Evolutionary conservation across 257 asterid genomes (phyloP).

Genomic region (Prunella vulgaris): DNA sequence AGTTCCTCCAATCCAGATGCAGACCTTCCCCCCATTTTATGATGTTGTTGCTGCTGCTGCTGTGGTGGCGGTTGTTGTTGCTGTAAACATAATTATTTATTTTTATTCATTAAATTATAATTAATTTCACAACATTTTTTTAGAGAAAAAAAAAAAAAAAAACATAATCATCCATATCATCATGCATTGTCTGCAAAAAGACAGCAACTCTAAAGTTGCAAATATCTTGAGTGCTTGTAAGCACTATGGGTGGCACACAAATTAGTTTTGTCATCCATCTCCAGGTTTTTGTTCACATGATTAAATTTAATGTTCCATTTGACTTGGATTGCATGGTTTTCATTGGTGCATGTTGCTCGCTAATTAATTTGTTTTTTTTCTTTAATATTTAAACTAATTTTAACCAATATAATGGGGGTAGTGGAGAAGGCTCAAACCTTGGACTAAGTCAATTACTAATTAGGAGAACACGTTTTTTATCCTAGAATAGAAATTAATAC

Average conservation of each 20-base stretch:
- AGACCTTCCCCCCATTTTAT: conserved; percentile 74
- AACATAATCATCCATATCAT: conserved; percentile 56
- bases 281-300: neutral
- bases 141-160: neutral
- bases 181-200: conserved; percentile 67
- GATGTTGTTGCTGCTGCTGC: conserved; percentile 52
- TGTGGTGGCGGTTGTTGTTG: conserved; percentile 42
- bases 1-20: conserved; percentile 95
- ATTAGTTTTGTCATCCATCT: neutral
- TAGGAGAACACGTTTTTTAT: too few relatives aligned
- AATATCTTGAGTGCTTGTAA: conserved; percentile 28
- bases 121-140: too few relatives aligned
- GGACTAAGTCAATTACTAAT: too few relatives aligned
- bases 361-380: too few relatives aligned
- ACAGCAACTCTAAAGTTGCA: conserved; percentile 24
- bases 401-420: too few relatives aligned
- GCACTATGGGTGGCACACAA: conserved; percentile 20
- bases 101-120: conserved; percentile 12
- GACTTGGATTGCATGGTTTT: neutral
- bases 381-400: too few relatives aligned
- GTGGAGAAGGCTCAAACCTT: too few relatives aligned
- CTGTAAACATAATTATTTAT: conserved; percentile 14
- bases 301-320: neutral
- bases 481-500: too few relatives aligned
- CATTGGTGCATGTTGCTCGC: neutral